Percentiles rank a stretch among this genome's conserved stretches.
Evolutionary conservation across 148 eudicot genomes (phyloP).

Genomic region (Camellia sinensis): DNA sequence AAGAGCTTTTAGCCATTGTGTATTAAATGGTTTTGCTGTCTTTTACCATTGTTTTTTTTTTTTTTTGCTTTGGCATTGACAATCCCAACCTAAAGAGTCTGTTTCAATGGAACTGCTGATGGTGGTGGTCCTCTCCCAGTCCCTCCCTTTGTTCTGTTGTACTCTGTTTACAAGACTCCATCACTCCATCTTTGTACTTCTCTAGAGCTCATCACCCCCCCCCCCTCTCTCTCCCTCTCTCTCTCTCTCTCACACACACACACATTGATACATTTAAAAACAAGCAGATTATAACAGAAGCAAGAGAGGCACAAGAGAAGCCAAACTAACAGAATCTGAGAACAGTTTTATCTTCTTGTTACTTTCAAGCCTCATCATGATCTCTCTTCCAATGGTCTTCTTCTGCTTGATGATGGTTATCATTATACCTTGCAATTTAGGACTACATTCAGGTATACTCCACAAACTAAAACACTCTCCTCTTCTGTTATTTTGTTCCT

Average conservation of each 20-base stretch:
- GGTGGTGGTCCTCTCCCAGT: neutral
- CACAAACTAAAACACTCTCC: too few relatives aligned
- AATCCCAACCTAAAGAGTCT: too few relatives aligned
- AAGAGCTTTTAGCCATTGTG: too few relatives aligned
- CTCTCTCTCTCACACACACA: conserved; percentile 8
- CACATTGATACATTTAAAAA: neutral
- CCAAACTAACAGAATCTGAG: conserved; percentile 20
- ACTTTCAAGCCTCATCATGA: too few relatives aligned
- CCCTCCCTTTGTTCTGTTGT: neutral
- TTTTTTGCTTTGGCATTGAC: too few relatives aligned
- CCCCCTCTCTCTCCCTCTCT: conserved; percentile 8
- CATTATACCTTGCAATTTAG: conserved; percentile 5
- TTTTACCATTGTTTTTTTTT: too few relatives aligned
- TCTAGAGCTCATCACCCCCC: neutral
- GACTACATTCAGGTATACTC: conserved; percentile 16
- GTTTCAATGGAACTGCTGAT: too few relatives aligned
- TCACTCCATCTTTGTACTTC: neutral
- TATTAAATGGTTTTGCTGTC: too few relatives aligned
- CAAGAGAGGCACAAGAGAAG: neutral
- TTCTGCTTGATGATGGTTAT: conserved; percentile 17
- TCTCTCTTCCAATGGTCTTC: neutral
- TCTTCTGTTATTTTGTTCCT: neutral
- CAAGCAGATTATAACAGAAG: conserved; percentile 5
- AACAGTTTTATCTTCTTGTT: neutral
- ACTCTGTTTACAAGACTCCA: neutral